A percentile compares a stretch with the other conserved stretches of the same genome.
Conservation (phyloP, 495 filamentous ascomycete genomes). For the Cercophora sp. region DNA sequence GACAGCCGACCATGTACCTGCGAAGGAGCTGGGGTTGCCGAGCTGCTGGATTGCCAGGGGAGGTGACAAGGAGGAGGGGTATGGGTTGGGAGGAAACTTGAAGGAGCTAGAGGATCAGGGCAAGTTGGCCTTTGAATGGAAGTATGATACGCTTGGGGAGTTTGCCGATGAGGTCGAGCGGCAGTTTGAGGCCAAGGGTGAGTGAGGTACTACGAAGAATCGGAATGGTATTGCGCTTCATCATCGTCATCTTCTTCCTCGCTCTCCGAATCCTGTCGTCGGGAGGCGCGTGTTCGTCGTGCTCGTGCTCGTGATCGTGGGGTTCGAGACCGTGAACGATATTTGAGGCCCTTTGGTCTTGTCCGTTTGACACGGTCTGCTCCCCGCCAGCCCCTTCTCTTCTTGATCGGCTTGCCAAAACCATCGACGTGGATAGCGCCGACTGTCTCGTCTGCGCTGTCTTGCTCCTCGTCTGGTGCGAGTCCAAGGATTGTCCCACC, state of each 20-base stretch:
- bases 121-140: constrained; percentile 40
- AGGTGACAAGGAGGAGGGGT: constrained; percentile 38
- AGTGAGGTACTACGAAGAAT: not conserved
- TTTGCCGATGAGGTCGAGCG: constrained; percentile 67
- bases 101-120: constrained; percentile 35
- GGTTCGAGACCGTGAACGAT: not conserved
- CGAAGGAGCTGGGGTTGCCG: constrained; percentile 54
- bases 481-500: constrained; percentile 12
- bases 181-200: constrained; percentile 34
- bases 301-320: too few relatives aligned
- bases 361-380: constrained; percentile 7
- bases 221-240: constrained; percentile 19
- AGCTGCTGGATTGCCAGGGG: constrained; percentile 70
- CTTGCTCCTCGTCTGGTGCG: constrained; percentile 25
- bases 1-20: constrained; percentile 68
- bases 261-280: too few relatives aligned
- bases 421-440: constrained; percentile 52
- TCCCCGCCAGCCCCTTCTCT: constrained; percentile 30
- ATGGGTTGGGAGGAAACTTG: constrained; percentile 41
- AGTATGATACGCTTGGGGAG: constrained; percentile 63
- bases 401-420: constrained; percentile 42
- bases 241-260: not conserved
- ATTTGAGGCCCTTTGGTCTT: not conserved
- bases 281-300: too few relatives aligned
- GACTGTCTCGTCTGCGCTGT: constrained; percentile 48